Base-by-base conservation (phyloP, 2,329 filamentous ascomycete species). In the Fusarium citri region DNA sequence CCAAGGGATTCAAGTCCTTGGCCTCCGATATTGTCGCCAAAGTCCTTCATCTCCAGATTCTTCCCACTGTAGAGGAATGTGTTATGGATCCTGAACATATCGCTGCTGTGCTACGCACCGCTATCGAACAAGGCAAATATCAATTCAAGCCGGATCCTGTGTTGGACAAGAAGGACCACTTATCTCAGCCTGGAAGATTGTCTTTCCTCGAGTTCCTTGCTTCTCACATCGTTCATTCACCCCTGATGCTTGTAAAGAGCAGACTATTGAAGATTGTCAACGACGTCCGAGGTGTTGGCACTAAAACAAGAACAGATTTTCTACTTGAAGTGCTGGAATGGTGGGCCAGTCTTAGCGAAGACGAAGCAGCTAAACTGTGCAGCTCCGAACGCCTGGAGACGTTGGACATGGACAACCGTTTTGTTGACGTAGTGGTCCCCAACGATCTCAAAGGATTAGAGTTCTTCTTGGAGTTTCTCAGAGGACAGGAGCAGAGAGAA, bases 61-160 rank as follows among this genome's bases (percentile, higher is more conserved):
- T 93, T 22, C 93, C 93, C 1, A 88, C 87, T 3, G 81, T 97
- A 12, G 94, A 98, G 79, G 96, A 98, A 79, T 97, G 91, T 74
- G 86, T 95, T 6, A 87, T 98, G 71, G 94, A 98, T 76, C 83
- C 88, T 6, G 87, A 86, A 28, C 90, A 96, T 65, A 85, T 97
- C 46, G 82, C 86, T 26, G 87, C 87, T 22, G 86, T 90, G 4
- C 78, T 97, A 8, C 81, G 81, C 47, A 72, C 76, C 8, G 73
- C 76, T 14, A 78, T 83, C 51, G 80, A 82, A 66, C 78, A 79
- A 34, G 81, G 83, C 20, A 83, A 80, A 69, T 82, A 81, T 30
- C 76, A 77, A 30, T 64, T 68, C 16, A 72, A 76, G 22, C 77
- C 79, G 2, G 72, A 75, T 16, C 70, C 78, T 25, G 75, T 78